Evolutionary conservation across 768 basidiomycete genomes (phyloP).

Genomic region (Phaeolepiota aurea): DNA sequence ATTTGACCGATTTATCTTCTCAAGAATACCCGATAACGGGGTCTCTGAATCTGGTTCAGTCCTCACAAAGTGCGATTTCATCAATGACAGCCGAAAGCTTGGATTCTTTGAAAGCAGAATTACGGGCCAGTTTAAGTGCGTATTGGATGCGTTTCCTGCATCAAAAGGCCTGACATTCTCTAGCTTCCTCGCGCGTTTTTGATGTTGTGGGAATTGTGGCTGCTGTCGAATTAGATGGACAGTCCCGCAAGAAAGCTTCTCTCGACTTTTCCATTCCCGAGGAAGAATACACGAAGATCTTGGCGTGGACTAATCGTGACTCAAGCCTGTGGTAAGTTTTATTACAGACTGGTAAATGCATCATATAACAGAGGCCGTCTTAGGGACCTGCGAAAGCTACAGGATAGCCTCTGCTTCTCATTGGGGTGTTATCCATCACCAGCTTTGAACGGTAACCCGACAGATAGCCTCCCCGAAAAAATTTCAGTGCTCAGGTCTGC

Average conservation of each 20-base stretch:
- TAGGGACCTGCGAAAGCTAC: constrained; percentile 18
- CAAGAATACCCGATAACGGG: too few species aligned
- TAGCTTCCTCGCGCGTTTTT: too few species aligned
- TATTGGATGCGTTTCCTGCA: too few species aligned
- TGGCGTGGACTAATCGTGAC: constrained; percentile 28
- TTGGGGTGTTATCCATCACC: constrained; percentile 33
- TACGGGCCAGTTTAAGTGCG: too few species aligned
- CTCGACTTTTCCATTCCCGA: constrained; percentile 17
- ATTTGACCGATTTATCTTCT: too few species aligned
- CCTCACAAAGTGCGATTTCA: too few species aligned
- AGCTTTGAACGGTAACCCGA: constrained; percentile 1
- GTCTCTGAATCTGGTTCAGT: too few species aligned
- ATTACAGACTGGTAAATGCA: constrained; percentile 1
- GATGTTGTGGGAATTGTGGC: too few species aligned
- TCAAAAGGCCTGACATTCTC: too few species aligned
- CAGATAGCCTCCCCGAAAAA: constrained; percentile 10
- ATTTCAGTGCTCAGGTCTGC: constrained; percentile 19
- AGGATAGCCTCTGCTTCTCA: constrained; percentile 31
- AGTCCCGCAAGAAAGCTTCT: constrained; percentile 6
- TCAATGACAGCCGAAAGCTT: too few species aligned
- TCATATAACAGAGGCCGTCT: too few species aligned
- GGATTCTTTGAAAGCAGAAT: too few species aligned
- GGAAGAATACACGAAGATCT: constrained; percentile 15
- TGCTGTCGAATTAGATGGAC: constrained; percentile 9
- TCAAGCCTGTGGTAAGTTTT: constrained; percentile 23